phyloP scores from a whole-genome alignment of 1,284 basidiomycete genomes.

The Cutaneotrichosporon sp. region DNA sequence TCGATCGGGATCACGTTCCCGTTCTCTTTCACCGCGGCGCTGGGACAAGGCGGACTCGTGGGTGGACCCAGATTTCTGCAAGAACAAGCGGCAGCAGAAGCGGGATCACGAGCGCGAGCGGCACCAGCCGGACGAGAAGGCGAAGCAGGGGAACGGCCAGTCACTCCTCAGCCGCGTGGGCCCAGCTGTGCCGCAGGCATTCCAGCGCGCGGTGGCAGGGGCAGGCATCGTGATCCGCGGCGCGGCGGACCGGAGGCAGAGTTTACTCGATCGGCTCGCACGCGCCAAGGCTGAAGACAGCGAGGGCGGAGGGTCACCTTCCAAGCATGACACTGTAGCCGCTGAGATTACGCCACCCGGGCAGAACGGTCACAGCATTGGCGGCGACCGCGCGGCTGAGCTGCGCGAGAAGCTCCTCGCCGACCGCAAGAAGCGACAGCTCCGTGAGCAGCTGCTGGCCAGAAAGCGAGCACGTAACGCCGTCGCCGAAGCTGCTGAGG shows the following conservation, averaged over 20 bases:
- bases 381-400: constrained; percentile 33
- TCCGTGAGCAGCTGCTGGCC: constrained; percentile 24
- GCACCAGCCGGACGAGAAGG: constrained; percentile 7
- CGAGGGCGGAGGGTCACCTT: not conserved
- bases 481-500: constrained; percentile 6
- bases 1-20: constrained; percentile 24
- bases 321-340: not conserved
- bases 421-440: constrained; percentile 29
- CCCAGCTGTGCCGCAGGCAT: not conserved
- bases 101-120: constrained; percentile 12
- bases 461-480: constrained; percentile 19
- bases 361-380: constrained; percentile 20
- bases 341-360: not conserved
- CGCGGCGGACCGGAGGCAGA: constrained; percentile 21
- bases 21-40: constrained; percentile 22
- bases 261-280: constrained; percentile 23
- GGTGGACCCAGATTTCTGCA: constrained; percentile 42
- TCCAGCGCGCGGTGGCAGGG: constrained; percentile 13
- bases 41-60: constrained; percentile 49
- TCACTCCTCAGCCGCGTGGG: constrained; percentile 6
- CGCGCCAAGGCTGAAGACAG: constrained; percentile 3
- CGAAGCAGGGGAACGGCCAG: constrained; percentile 5
- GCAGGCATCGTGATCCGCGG: constrained; percentile 24
- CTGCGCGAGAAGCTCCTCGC: constrained; percentile 38
- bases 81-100: constrained; percentile 1